Evolutionary conservation across 2,329 filamentous ascomycete genomes (phyloP), one percentile per base, ranked within the genome.

Genomic region (Lithohypha guttulata): DNA sequence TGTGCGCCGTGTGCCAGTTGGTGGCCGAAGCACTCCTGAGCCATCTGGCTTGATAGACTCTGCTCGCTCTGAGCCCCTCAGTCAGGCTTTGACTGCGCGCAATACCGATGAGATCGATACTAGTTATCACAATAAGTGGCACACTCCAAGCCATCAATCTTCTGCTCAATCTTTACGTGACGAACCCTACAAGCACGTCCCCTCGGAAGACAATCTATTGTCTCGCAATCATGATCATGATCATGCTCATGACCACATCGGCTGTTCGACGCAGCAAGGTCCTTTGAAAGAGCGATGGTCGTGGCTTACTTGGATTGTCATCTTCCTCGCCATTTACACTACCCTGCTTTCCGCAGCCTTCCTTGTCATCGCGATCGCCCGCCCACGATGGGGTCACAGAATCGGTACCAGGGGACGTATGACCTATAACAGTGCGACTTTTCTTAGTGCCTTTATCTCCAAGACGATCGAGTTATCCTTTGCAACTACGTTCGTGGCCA

Each of bases 401-500:
- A 77, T 86, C 30, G 66, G 67, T 9, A 68, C 65, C 4, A 61
- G 69, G 9, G 66, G 69, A 6, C 51, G 55, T 0, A 51, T 87
- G 11, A 63, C 64, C 0, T 76, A 78, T 0, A 70, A 76, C 0
- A 79, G 75, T 1, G 82, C 83, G 0, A 77, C 75, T 1, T 59
- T 83, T 1, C 53, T 87, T 1, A 77, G 75, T n/a, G 72, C 81
- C 0, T 59, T 84, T 2, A 62, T 84, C 23, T 80, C 83, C 6
- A 89, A 87, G 58, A 73, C 79, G 0, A 83, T 87, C 33, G 84
- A 89, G 58, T 55, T 87, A 47, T 77, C 79, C 0, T 89, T 86
- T 52, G 81, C 84, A 3, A 84, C 82, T 0, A 77, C 84, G 0
- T 82, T 84, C 44, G 79, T 87, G 1, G 72, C 79, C 0, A 82